Conservation (phyloP, 2,329 filamentous ascomycete species). For the Exophiala phaeomuriformis region DNA sequence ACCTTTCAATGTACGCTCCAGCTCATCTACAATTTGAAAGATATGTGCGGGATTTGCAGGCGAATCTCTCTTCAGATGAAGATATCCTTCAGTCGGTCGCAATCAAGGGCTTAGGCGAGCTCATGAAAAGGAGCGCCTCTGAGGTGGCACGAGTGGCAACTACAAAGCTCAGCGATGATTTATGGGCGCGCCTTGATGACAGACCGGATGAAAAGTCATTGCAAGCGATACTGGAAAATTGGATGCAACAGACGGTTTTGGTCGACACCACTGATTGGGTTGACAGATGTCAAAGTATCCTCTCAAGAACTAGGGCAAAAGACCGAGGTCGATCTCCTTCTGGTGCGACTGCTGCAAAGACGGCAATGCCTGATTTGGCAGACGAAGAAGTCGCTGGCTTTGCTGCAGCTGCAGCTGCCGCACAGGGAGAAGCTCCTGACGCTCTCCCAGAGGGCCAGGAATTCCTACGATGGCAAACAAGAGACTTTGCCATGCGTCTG, state of each 20-base stretch:
- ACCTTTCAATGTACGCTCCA: conserved; percentile 85
- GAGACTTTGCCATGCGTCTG: conserved; percentile 86
- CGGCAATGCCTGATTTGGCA: conserved; percentile 65
- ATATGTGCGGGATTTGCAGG: conserved; percentile 78
- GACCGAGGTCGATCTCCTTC: conserved; percentile 38
- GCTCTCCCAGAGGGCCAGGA: conserved; percentile 62
- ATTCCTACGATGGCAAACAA: conserved; percentile 87
- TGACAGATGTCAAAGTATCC: conserved; percentile 74
- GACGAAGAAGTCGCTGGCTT: conserved; percentile 98
- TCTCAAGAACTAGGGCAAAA: conserved; percentile 77
- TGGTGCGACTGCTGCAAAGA: conserved; percentile 30
- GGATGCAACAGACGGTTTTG: conserved; percentile 84
- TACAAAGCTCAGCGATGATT: conserved; percentile 73
- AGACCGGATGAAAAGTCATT: conserved; percentile 69
- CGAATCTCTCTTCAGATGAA: conserved; percentile 63
- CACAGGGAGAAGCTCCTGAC: conserved; percentile 49
- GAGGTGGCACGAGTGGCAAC: conserved; percentile 72
- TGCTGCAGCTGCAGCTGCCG: conserved; percentile 61
- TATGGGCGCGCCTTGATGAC: conserved; percentile 83
- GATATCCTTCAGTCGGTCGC: conserved; percentile 68
- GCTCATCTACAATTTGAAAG: conserved; percentile 74
- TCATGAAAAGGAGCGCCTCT: conserved; percentile 87
- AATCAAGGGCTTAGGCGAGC: conserved; percentile 80
- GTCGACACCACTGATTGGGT: conserved; percentile 79
- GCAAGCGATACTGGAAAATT: conserved; percentile 82